These are phyloP conservation scores for Datisca glomerata DNA, from an alignment of 306 rosid species.

Conservation along the genomic window DNA sequence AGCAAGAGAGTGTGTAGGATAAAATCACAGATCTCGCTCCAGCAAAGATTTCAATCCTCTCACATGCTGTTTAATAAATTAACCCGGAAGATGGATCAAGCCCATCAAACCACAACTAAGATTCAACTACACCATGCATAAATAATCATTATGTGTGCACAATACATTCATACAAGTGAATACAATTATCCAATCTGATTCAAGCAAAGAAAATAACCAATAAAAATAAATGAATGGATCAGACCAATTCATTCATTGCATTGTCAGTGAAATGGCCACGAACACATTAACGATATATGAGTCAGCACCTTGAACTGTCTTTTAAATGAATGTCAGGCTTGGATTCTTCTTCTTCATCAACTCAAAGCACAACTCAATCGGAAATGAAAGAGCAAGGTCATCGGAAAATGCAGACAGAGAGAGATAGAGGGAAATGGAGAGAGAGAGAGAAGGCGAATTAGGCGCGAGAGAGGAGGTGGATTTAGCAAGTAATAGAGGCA, in stretches of 20 bases:
- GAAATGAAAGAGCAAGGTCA: conserved; percentile 6
- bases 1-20: not conserved
- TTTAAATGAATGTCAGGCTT: too few species aligned
- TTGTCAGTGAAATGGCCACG: too few species aligned
- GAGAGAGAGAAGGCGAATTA: conserved; percentile 32
- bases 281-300: too few species aligned
- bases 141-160: conserved; percentile 1
- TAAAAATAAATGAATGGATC: conserved; percentile 6
- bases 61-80: conserved; percentile 6
- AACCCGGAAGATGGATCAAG: conserved; percentile 11
- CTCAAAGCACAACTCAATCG: conserved; percentile 17
- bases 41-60: conserved; percentile 8
- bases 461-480: conserved; percentile 50
- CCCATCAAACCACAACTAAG: not conserved
- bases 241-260: conserved; percentile 8
- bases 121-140: conserved; percentile 1
- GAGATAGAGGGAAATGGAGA: conserved; percentile 13
- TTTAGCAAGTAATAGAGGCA: conserved; percentile 20
- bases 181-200: conserved; percentile 8
- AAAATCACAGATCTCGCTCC: conserved; percentile 25
- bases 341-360: not conserved
- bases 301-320: too few species aligned
- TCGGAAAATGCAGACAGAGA: conserved; percentile 17
- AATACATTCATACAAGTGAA: not conserved
- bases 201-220: not conserved